A percentile compares a stretch with the other conserved stretches of the same genome.
Conservation (phyloP, 306 rosid genomes). For the Prunus fruticosa region DNA sequence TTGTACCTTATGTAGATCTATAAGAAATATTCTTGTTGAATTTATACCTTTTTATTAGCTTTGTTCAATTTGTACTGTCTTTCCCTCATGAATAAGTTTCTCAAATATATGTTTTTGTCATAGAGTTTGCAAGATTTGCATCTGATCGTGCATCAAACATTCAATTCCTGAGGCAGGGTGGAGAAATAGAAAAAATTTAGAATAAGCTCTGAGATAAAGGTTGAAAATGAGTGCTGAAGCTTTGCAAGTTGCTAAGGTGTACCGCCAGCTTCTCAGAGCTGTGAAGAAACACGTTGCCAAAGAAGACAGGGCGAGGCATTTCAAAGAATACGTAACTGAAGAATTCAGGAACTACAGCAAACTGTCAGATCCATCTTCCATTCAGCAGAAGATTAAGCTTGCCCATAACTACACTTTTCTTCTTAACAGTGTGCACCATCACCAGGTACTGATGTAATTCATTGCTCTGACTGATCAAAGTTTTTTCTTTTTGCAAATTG, state of each 20-base stretch:
- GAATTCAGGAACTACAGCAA: constrained; percentile 54
- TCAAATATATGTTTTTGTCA: not conserved
- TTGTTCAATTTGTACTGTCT: not conserved
- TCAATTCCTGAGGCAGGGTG: constrained; percentile 29
- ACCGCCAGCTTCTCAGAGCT: constrained; percentile 74
- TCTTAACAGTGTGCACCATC: constrained; percentile 84
- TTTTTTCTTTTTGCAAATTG: not conserved
- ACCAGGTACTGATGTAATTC: constrained; percentile 50
- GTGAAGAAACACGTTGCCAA: constrained; percentile 67
- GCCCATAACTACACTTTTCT: constrained; percentile 66
- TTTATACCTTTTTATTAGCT: not conserved
- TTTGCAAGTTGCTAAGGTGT: constrained; percentile 55
- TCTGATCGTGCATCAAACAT: not conserved
- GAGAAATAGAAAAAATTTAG: not conserved
- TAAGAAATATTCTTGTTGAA: not conserved
- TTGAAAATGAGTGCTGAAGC: constrained; percentile 56
- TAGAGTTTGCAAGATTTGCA: not conserved
- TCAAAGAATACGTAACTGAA: constrained; percentile 49
- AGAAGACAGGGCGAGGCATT: constrained; percentile 62
- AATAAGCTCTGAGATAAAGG: not conserved
- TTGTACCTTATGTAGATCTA: not conserved
- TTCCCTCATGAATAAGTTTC: not conserved
- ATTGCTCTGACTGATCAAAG: not conserved
- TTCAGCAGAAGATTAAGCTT: constrained; percentile 68
- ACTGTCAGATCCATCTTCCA: constrained; percentile 41